Conservation (phyloP, 2,329 filamentous ascomycete genomes). For the Escovopsis sp. region DNA sequence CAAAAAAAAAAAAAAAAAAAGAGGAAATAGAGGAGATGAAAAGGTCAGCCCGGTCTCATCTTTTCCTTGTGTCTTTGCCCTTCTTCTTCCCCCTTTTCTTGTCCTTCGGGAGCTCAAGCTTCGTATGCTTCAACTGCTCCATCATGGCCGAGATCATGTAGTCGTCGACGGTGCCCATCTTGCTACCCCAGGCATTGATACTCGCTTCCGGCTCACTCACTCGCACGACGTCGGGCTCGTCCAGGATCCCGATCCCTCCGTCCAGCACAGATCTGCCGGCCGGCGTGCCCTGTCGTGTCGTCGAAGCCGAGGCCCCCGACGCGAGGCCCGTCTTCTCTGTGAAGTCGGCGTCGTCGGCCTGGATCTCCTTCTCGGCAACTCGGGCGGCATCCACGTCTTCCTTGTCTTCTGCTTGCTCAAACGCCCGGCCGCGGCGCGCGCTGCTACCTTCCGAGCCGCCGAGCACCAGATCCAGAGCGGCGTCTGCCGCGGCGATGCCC, state of each 20-base stretch:
- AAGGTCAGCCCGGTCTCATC: conserved; percentile 11
- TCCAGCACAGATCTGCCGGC: conserved; percentile 21
- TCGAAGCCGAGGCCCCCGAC: conserved; percentile 31
- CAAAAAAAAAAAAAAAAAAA: too few species aligned
- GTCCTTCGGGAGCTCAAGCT: conserved; percentile 48
- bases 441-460: conserved; percentile 47
- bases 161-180: conserved; percentile 52
- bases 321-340: conserved; percentile 42
- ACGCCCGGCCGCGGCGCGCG: conserved; percentile 49
- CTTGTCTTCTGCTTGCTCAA: conserved; percentile 81
- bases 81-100: conserved; percentile 48
- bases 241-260: conserved; percentile 13
- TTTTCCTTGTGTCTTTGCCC: conserved; percentile 42
- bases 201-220: conserved; percentile 28
- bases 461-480: conserved; percentile 75
- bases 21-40: neutral
- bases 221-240: conserved; percentile 19
- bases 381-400: conserved; percentile 85
- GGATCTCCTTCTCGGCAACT: conserved; percentile 75
- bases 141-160: conserved; percentile 61
- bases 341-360: conserved; percentile 76
- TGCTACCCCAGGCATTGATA: conserved; percentile 42
- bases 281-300: conserved; percentile 37
- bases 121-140: conserved; percentile 41
- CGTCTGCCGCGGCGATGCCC: conserved; percentile 57